phyloP scores from a whole-genome alignment of 305 asterid genomes.

The Fraxinus latifolia region DNA sequence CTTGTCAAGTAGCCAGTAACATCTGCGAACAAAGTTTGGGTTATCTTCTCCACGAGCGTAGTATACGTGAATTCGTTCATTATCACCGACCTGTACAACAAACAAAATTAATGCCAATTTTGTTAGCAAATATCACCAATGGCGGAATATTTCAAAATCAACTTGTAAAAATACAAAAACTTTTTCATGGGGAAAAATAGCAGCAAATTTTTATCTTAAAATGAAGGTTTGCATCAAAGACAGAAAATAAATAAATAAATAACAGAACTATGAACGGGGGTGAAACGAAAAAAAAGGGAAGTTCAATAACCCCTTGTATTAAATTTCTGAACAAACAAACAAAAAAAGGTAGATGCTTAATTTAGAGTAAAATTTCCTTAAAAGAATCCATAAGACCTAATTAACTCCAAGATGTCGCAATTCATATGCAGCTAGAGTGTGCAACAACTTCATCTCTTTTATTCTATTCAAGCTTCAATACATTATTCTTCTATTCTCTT shows the following conservation, averaged over 20 bases:
- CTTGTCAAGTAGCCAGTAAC: slow-evolving; percentile 99
- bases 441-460: background rate
- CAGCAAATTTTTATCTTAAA: background rate
- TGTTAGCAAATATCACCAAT: slow-evolving; percentile 25
- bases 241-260: background rate
- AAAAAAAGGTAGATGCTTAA: background rate
- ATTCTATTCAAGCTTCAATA: background rate
- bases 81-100: slow-evolving; percentile 74
- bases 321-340: background rate
- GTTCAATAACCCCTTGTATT: background rate
- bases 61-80: slow-evolving; percentile 97
- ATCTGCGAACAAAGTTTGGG: slow-evolving; percentile 93
- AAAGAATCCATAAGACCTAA: background rate
- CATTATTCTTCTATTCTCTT: background rate
- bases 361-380: background rate
- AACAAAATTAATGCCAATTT: slow-evolving; percentile 26
- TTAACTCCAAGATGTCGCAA: background rate
- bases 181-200: background rate
- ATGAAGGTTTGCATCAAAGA: background rate
- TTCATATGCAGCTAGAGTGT: background rate
- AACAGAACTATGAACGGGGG: background rate
- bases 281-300: background rate
- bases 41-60: slow-evolving; percentile 95
- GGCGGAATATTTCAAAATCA: slow-evolving; percentile 9
- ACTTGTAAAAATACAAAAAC: background rate